Base-by-base conservation (phyloP, 108 stramenopile species). In the Thalassiosira profunda region DNA sequence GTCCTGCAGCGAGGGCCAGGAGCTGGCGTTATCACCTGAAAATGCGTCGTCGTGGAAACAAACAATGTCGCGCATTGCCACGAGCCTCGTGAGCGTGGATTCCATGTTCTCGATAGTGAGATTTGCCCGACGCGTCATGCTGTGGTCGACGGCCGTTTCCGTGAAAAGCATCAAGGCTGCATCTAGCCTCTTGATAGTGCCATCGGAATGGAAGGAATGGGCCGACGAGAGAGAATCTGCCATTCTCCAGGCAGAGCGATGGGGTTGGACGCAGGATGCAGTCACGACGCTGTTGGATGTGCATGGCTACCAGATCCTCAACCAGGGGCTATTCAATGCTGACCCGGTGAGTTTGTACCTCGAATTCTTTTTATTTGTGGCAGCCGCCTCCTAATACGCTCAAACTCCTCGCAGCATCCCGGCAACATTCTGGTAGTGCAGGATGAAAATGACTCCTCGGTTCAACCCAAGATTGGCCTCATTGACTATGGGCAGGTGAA, bases 401-500 rank as follows among this genome's bases (percentile, higher is more conserved):
- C 28, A 15, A 2, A 54, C 52, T 54, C 23, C 17, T 30, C 52
- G 31, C 11, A 30, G 18, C 70, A 79, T 26, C 76, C 71, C 21
- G 90, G 86, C 3, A 89, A 89, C 58, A 84, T 89, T 29, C 59
- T 89, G 25, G 62, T 86, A 1, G 57, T 82, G 10, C 9, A 46
- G 45, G 45, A 7, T 6, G 9, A 46, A 46, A 14, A n/a, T n/a
- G n/a, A 37, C 26, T 37, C 58, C 17, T 29, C 38, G 23, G 37
- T 67, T 25, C 5, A 23, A 18, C 24, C 71, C 10, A 81, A 78
- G 33, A 63, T 87, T 47, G 81, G 86, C 11, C 35, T 84, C 42
- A 84, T 91, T 46, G 90, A 91, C 64, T 91, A 76, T 69, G 90
- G 90, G 12, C 90, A 91, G 63, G 84, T 84, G 62, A 88, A 88